These are phyloP conservation scores for Plasmodium vinckei DNA, from an alignment of 169 alveolate genomes.

Conservation along the genomic window DNA sequence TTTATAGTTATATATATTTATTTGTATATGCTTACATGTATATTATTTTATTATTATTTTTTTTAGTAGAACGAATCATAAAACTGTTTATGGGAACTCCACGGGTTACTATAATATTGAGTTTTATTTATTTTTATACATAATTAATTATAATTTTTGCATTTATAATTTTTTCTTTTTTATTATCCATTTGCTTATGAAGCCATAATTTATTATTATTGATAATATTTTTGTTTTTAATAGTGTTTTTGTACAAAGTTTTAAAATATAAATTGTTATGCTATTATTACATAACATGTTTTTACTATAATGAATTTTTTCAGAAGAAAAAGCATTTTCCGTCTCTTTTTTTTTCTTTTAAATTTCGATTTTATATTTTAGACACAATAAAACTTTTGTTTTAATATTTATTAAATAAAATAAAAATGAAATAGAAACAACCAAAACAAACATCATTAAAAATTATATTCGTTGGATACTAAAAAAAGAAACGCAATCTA, in stretches of 20 bases:
- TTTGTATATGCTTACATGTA: slow-evolving; percentile 1
- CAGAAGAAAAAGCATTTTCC: slow-evolving; percentile 12
- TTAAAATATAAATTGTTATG: slow-evolving; percentile 6
- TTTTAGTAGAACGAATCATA: slow-evolving; percentile 43
- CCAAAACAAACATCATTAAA: background rate
- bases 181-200: background rate
- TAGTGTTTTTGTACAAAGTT: slow-evolving; percentile 2
- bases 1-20: background rate
- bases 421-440: slow-evolving; percentile 6
- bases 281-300: slow-evolving; percentile 5
- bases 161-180: background rate
- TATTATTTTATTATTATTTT: slow-evolving; percentile 16
- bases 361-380: background rate
- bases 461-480: slow-evolving; percentile 8
- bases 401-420: background rate
- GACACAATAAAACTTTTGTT: background rate
- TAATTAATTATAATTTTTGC: background rate
- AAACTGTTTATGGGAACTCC: slow-evolving; percentile 9
- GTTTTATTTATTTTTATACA: slow-evolving; percentile 6
- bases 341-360: background rate
- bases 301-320: background rate
- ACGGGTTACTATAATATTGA: slow-evolving; percentile 6
- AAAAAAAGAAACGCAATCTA: slow-evolving; percentile 11
- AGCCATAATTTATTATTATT: background rate
- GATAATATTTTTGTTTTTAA: slow-evolving; percentile 4